Conservation (phyloP, 2,329 filamentous ascomycete species). For the Aurifilum marmelostoma region DNA sequence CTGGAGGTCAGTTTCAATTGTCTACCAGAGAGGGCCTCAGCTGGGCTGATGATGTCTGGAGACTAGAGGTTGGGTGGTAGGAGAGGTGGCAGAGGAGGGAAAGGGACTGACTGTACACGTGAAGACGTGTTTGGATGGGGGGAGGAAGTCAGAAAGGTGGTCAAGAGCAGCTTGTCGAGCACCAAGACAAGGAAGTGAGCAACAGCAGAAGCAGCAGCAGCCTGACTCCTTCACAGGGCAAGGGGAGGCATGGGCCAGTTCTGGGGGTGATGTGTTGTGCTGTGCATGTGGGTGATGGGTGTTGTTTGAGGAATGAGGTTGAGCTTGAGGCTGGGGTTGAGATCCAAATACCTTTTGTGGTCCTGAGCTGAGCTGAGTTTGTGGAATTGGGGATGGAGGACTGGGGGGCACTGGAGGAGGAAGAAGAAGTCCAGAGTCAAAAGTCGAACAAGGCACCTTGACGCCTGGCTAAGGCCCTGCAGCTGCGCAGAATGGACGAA, state of each 20-base stretch:
- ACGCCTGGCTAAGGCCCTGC: slow-evolving; percentile 9
- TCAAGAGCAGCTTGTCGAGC: slow-evolving; percentile 7
- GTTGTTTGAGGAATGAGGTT: slow-evolving; percentile 7
- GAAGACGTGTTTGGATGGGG: neutral
- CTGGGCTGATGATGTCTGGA: neutral
- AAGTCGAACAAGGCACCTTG: slow-evolving; percentile 7
- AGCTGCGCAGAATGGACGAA: slow-evolving; percentile 18
- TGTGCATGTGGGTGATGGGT: slow-evolving; percentile 11
- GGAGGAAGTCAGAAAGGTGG: neutral
- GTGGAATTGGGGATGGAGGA: slow-evolving; percentile 7
- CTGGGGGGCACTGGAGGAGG: slow-evolving; percentile 3
- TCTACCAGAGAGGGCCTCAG: neutral
- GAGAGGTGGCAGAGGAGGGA: neutral
- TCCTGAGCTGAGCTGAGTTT: slow-evolving; percentile 13
- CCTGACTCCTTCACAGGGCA: slow-evolving; percentile 15
- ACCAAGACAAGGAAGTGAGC: slow-evolving; percentile 6
- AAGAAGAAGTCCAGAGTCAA: slow-evolving; percentile 9
- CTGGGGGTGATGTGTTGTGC: slow-evolving; percentile 5
- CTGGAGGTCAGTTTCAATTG: slow-evolving; percentile 4
- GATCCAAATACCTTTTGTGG: slow-evolving; percentile 15
- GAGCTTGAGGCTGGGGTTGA: slow-evolving; percentile 15
- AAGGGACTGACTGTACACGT: neutral
- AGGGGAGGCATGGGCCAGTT: slow-evolving; percentile 14
- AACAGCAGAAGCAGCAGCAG: slow-evolving; percentile 12
- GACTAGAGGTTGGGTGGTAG: slow-evolving; percentile 1